phyloP scores from a whole-genome alignment of 805 yeast species.

The Candida khao-thaluensis region DNA sequence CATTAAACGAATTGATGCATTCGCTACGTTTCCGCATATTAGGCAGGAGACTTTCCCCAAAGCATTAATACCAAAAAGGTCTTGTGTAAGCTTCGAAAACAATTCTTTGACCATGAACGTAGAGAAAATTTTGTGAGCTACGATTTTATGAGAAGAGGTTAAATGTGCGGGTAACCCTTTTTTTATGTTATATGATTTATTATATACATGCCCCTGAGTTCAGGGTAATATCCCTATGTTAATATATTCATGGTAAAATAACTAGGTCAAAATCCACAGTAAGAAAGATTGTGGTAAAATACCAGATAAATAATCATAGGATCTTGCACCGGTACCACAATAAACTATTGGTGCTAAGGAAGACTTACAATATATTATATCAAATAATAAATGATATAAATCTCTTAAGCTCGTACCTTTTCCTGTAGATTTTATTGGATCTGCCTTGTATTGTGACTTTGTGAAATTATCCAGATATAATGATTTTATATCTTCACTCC shows the following conservation, averaged over 20 bases:
- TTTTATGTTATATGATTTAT: not conserved
- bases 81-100: slow-evolving; percentile 72
- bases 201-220: slow-evolving; percentile 1
- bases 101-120: slow-evolving; percentile 74
- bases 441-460: slow-evolving; percentile 27
- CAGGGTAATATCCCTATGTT: too few relatives aligned
- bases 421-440: slow-evolving; percentile 28
- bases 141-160: not conserved
- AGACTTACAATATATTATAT: slow-evolving; percentile 27
- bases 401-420: slow-evolving; percentile 35
- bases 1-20: slow-evolving; percentile 26
- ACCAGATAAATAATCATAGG: slow-evolving; percentile 34
- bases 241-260: too few relatives aligned
- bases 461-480: slow-evolving; percentile 34
- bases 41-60: slow-evolving; percentile 93
- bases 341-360: slow-evolving; percentile 30
- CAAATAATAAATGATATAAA: slow-evolving; percentile 40
- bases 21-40: slow-evolving; percentile 62
- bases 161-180: not conserved
- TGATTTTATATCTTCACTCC: slow-evolving; percentile 35
- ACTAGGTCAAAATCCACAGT: slow-evolving; percentile 9
- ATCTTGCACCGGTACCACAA: slow-evolving; percentile 44
- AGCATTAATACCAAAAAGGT: slow-evolving; percentile 40
- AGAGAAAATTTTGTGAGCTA: slow-evolving; percentile 16
- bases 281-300: slow-evolving; percentile 24